A percentile compares a stretch with the other conserved stretches of the same genome.
Conservation (phyloP, 495 filamentous ascomycete genomes). For the Trichoderma virens region DNA sequence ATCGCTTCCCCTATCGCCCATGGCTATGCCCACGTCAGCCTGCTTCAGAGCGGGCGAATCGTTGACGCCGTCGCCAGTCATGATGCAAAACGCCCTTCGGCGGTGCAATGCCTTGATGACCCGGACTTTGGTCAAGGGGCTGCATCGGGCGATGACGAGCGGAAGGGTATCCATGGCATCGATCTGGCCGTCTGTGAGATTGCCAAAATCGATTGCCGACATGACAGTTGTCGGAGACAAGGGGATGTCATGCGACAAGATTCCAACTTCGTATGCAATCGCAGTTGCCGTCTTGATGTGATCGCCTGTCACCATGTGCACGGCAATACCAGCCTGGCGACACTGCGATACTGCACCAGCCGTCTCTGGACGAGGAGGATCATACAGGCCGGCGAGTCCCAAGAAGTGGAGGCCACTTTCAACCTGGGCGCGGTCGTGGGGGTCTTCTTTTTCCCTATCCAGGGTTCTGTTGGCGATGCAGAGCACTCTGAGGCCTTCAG, state of each 20-base stretch:
- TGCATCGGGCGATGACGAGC: conserved; percentile 62
- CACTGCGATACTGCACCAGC: conserved; percentile 45
- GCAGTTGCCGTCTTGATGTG: conserved; percentile 55
- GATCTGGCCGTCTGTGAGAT: conserved; percentile 54
- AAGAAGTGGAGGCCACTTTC: conserved; percentile 54
- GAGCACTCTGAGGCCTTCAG: conserved; percentile 50
- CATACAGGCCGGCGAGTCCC: conserved; percentile 65
- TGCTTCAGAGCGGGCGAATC: conserved; percentile 74
- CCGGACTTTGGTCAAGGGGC: conserved; percentile 65
- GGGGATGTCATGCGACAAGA: conserved; percentile 17
- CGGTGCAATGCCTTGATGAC: conserved; percentile 73
- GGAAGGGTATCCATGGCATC: conserved; percentile 58
- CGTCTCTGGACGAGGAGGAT: conserved; percentile 64
- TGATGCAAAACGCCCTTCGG: conserved; percentile 52
- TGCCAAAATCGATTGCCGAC: conserved; percentile 63
- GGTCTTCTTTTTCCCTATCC: conserved; percentile 21
- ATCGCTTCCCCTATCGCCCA: conserved; percentile 70
- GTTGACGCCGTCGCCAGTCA: conserved; percentile 90
- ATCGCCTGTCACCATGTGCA: conserved; percentile 62
- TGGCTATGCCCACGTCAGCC: conserved; percentile 80
- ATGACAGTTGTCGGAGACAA: conserved; percentile 42
- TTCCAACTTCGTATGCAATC: conserved; percentile 47
- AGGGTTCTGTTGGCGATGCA: conserved; percentile 37
- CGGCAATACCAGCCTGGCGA: conserved; percentile 47
- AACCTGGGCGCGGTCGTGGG: conserved; percentile 36